These are phyloP conservation scores for Lachancea quebecensis DNA, from an alignment of 805 yeast species.

Conservation along the genomic window DNA sequence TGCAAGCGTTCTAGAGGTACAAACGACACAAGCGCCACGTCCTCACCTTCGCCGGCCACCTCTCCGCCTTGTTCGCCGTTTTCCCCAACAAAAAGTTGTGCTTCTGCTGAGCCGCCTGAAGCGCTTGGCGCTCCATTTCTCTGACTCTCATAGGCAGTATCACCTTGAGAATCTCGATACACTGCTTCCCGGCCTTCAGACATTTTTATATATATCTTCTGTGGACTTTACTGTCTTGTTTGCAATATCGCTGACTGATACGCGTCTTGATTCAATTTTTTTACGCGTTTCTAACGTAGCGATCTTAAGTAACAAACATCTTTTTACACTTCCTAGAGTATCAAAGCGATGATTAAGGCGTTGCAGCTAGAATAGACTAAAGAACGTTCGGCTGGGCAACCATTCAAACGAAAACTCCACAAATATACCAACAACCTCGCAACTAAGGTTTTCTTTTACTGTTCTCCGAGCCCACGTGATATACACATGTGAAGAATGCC, in stretches of 20 bases:
- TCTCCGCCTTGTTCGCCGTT: slow-evolving; percentile 7
- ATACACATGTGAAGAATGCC: background rate
- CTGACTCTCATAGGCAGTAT: background rate
- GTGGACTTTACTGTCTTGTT: background rate
- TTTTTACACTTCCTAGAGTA: background rate
- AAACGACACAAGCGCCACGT: slow-evolving; percentile 37
- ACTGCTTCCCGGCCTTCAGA: slow-evolving; percentile 10
- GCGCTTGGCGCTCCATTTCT: slow-evolving; percentile 5
- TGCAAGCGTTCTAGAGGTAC: slow-evolving; percentile 33
- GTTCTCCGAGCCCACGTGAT: background rate
- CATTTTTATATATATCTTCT: slow-evolving; percentile 2
- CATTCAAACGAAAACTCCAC: no score
- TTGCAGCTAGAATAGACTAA: background rate
- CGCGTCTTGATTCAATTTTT: background rate
- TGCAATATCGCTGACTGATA: background rate
- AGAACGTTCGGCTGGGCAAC: background rate
- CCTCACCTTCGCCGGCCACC: slow-evolving; percentile 35
- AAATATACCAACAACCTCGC: background rate
- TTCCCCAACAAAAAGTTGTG: slow-evolving; percentile 2
- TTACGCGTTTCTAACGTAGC: background rate
- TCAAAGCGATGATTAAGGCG: background rate
- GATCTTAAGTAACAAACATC: background rate
- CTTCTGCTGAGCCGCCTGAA: slow-evolving; percentile 5
- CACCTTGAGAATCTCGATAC: slow-evolving; percentile 10
- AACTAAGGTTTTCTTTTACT: background rate